Base-by-base conservation (phyloP, 192 early-diverging fungal species). In the Linnemannia zychae region DNA sequence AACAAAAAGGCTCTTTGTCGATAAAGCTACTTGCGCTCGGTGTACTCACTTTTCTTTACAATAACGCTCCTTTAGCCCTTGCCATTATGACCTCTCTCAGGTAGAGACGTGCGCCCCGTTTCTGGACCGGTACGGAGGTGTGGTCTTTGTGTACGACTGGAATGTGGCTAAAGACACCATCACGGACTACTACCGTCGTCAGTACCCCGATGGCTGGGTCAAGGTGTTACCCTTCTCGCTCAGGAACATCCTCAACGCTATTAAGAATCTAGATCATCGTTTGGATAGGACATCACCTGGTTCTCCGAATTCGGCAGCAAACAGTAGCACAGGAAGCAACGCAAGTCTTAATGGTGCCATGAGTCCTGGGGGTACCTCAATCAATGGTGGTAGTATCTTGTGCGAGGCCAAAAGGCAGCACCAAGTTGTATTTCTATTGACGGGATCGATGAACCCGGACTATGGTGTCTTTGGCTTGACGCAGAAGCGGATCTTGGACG, bases 111-210 rank as follows among this genome's bases (percentile, higher is more conserved):
- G 77, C 49, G 86, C 86, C 3, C 86, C 86, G 5, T 87, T 87
- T 60, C 67, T 87, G 67, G 79, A 87, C 60, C 63, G 82, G 31
- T 87, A 87, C 33, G 81, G 80, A 47, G 86, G 86, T 11, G 82
- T 80, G 4, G 86, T 87, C 57, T 83, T 87, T 84, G 82, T 87
- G 3, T 87, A 87, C 37, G 82, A 83, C 65, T 87, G 86, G 86
- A 87, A 87, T 76, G 77, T 79, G 17, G 78, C 82, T 69, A 82
- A 84, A 66, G 77, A 87, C 24, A 78, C 49, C 22, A 87, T 87
- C 36, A 81, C 75, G 38, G 81, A 87, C 33, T 87, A 87, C 33
- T 87, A 87, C 74, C 76, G 67, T 6, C 63, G 77, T 6, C 81
- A 87, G 68, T 87, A 87, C 53, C 81, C 79, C 0, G 80, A 79